Evolutionary conservation across 2,329 filamentous ascomycete species (phyloP), one percentile per base, ranked within the genome.

Genomic region (Scopulariopsis brevicaulis): DNA sequence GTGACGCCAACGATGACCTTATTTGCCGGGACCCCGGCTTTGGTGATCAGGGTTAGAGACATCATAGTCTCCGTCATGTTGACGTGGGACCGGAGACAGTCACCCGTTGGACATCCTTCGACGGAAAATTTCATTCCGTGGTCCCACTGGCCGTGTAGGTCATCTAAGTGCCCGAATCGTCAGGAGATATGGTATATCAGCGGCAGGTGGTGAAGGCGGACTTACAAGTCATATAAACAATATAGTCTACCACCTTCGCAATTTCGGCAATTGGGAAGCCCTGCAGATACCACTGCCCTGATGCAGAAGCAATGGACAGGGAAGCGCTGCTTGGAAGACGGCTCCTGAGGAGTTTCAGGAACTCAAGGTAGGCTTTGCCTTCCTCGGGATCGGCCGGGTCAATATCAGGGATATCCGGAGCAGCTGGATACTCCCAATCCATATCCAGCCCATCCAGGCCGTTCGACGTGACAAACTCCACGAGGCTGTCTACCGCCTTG

Each of bases 381-480:
- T 72, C 68, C 1, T 59, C 58, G 0, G 51, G 32, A 2, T 59
- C 51, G 4, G 64, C 70, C 1, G 64, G 15, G 0, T 69, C 70
- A 18, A 71, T 69, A 1, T 60, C 68, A 2, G 68, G 67, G 46
- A 53, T 15, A 4, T 53, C 50, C 6, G 50, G 50, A 15, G 50
- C 50, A 46, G 22, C 71, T 0, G 75, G 75, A 58, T 73, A 77
- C 55, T 78, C 74, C 76, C 75, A 78, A 59, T 78, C 74, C 0
- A 78, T 58, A 58, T 79, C 75, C 2, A 73, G 66, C 2, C 76
- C 74, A 11, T 60, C 55, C 15, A 66, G 66, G 32, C 63, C 37
- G 58, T 72, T 69, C 20, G 71, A 63, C 7, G 65, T 61, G 14
- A 59, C 37, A 55, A 72, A 72, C 1, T 64, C 68, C 10, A 58